Evolutionary conservation across 345 rosid genomes (phyloP), one percentile per base, ranked within the genome.

Genomic region (Punica granatum): DNA sequence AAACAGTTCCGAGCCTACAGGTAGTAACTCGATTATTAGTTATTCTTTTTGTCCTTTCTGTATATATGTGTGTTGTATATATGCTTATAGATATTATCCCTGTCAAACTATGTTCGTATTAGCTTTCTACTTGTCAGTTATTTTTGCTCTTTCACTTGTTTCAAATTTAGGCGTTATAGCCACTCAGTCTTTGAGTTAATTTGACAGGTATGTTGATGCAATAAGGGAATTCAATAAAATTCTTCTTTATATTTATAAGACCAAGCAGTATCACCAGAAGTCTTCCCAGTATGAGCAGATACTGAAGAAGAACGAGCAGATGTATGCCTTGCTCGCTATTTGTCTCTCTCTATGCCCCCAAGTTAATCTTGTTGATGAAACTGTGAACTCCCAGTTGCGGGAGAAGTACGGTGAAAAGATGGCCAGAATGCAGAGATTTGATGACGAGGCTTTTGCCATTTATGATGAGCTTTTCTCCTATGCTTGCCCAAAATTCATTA

Each of bases 331-430:
- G 74, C 81, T 94, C 68, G 97, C 93, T 0, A 81, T 91, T 74
- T 78, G 82, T 70, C 93, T 91, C 64, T 91, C 96, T 7, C 93
- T 94, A 68, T 94, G 99, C 61, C 99, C 98, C 23, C 99, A 91
- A 74, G 79, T 80, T 58, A 89, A 91, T 76, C 96, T 91, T 75
- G 86, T 91, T 30, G 99, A 94, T 8, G 99, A 94, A 73, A 86
- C 95, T 63, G 98, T 94, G 51, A 89, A 84, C 73, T 70, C 86
- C 72, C 99, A 91, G 26, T 65, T 94, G 78, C 80, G 90, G 58
- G 99, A 94, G 85, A 94, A 94, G 81, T 91, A 94, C 75, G 99
- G 99, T 72, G 99, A 94, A 65, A 94, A 94, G 84, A 94, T 94
- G 98, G 71, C 75, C 72, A 82, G 92, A 74, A 89, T 94, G 95